phyloP scores from a whole-genome alignment of 805 yeast species.

The Ogataea neopini region DNA sequence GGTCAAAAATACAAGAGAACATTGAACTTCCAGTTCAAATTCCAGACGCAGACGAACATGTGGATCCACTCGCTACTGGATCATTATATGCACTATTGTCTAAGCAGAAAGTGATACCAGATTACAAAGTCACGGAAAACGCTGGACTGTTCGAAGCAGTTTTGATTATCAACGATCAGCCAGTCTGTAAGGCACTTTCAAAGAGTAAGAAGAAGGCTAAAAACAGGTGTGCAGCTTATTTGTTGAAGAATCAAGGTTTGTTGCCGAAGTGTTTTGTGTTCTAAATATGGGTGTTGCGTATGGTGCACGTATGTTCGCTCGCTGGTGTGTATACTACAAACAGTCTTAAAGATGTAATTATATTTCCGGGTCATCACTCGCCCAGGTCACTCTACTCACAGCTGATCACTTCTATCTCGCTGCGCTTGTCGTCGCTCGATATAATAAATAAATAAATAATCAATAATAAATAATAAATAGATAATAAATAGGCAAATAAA shows the following conservation, averaged over 20 bases:
- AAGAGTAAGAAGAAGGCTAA: slow-evolving; percentile 40
- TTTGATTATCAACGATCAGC: slow-evolving; percentile 34
- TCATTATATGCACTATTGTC: slow-evolving; percentile 34
- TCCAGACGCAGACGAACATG: slow-evolving; percentile 21
- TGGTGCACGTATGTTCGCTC: too few species aligned
- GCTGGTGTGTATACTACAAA: too few species aligned
- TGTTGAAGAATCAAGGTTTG: slow-evolving; percentile 26
- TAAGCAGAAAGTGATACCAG: slow-evolving; percentile 31
- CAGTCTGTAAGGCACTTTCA: slow-evolving; percentile 37
- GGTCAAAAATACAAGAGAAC: too few species aligned
- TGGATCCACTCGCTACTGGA: slow-evolving; percentile 27
- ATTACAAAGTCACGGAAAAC: slow-evolving; percentile 28
- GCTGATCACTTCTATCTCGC: too few species aligned
- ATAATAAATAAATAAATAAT: slow-evolving; percentile 5
- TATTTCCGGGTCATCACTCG: too few species aligned
- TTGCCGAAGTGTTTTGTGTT: slow-evolving; percentile 22
- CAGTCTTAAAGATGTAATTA: too few species aligned
- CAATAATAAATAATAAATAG: slow-evolving; percentile 13
- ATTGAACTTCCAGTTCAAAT: slow-evolving; percentile 7
- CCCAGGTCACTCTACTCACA: too few species aligned
- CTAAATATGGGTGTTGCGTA: neutral
- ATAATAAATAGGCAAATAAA: slow-evolving; percentile 8
- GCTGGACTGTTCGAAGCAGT: slow-evolving; percentile 26
- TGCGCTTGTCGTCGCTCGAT: neutral
- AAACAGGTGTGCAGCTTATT: slow-evolving; percentile 40